Evolutionary conservation across 1,284 basidiomycete species (phyloP).

Genomic region (Tilletiopsis washingtonensis): DNA sequence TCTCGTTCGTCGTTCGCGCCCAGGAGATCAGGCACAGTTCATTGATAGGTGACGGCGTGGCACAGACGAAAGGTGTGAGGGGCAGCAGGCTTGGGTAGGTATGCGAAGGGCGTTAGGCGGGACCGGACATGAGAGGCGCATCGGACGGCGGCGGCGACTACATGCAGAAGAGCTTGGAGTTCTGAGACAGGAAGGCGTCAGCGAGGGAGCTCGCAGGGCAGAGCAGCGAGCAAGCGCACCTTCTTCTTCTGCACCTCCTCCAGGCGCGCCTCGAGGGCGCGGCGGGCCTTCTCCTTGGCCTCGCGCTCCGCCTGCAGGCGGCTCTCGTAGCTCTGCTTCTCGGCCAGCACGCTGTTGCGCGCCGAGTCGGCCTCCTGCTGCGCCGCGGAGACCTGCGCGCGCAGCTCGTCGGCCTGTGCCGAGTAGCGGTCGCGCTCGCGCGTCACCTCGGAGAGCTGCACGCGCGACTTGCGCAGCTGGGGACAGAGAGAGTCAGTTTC

Average conservation of each 20-base stretch:
- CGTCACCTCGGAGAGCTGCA: slow-evolving; percentile 37
- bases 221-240: background rate
- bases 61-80: no score
- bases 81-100: no score
- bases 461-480: slow-evolving; percentile 35
- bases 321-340: slow-evolving; percentile 35
- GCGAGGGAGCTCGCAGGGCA: background rate
- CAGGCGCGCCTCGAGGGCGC: slow-evolving; percentile 31
- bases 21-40: no score
- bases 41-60: no score
- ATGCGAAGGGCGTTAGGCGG: background rate
- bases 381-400: slow-evolving; percentile 24
- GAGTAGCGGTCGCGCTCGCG: slow-evolving; percentile 32
- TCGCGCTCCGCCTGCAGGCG: slow-evolving; percentile 30
- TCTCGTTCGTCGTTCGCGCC: no score
- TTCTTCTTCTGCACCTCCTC: slow-evolving; percentile 38
- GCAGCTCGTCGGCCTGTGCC: slow-evolving; percentile 29
- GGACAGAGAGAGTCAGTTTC: background rate
- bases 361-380: slow-evolving; percentile 34
- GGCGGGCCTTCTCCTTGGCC: slow-evolving; percentile 33
- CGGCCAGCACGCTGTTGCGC: slow-evolving; percentile 25
- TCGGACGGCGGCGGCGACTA: no score
- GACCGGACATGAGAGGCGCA: background rate
- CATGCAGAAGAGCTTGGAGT: slow-evolving; percentile 34
- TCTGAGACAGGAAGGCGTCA: slow-evolving; percentile 1